These are phyloP conservation scores for Gossypium anomalum DNA, from an alignment of 345 rosid genomes.

Conservation along the genomic window DNA sequence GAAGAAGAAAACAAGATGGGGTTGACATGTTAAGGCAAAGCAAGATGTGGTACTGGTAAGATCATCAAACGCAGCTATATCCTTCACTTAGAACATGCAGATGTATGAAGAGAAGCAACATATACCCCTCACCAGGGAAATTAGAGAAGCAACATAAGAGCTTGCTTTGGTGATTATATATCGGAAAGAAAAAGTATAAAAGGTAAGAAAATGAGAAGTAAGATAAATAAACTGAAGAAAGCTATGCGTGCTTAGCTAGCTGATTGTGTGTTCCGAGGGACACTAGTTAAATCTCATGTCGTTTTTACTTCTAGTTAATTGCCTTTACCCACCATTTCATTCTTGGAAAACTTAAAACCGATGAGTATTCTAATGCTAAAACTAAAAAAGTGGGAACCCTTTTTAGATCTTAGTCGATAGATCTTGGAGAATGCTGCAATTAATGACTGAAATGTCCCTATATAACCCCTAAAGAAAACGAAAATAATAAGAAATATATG, in stretches of 20 bases:
- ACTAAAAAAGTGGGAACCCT: constrained; percentile 8
- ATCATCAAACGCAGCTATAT: constrained; percentile 40
- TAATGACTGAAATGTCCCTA: constrained; percentile 3
- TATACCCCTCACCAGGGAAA: constrained; percentile 29
- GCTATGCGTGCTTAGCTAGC: not conserved
- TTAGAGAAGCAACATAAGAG: constrained; percentile 16
- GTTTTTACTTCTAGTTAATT: constrained; percentile 21
- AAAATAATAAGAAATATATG: not conserved
- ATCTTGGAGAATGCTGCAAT: not conserved
- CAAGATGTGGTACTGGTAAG: not conserved
- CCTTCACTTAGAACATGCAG: constrained; percentile 42
- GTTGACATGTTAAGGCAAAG: constrained; percentile 26
- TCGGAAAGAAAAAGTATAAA: not conserved
- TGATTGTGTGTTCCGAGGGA: constrained; percentile 21
- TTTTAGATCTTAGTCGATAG: not conserved
- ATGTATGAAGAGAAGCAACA: constrained; percentile 36
- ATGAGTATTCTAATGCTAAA: constrained; percentile 11
- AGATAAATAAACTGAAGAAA: not conserved
- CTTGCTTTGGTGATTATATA: constrained; percentile 9
- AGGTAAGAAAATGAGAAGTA: not conserved
- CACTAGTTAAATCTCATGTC: not conserved
- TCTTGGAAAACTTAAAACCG: constrained; percentile 14
- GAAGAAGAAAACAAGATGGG: constrained; percentile 31
- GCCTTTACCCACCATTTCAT: constrained; percentile 22
- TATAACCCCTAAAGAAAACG: not conserved